Conservation (phyloP, 2,329 filamentous ascomycete genomes). For the Aureobasidium leucospermi region DNA sequence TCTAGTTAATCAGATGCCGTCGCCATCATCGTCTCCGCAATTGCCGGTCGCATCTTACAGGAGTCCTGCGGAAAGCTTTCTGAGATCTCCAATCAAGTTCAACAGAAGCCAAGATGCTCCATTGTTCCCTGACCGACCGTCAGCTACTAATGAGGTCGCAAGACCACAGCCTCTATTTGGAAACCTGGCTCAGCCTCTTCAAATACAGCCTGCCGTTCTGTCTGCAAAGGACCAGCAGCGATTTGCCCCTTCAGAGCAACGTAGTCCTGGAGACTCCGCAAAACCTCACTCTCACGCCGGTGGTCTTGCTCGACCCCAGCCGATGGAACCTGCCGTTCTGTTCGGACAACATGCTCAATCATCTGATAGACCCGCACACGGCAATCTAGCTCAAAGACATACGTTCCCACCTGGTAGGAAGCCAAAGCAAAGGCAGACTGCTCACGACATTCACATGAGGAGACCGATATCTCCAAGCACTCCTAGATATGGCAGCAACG, state of each 20-base stretch:
- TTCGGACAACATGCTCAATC: neutral
- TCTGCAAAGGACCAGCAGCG: neutral
- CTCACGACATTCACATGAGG: neutral
- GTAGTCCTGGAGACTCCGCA: neutral
- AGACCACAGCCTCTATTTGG: slow-evolving; percentile 1
- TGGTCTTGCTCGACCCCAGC: neutral
- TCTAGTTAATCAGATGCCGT: neutral
- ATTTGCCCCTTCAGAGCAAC: neutral
- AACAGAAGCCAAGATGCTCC: neutral
- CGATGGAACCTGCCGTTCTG: neutral
- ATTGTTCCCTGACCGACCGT: neutral
- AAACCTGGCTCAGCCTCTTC: neutral
- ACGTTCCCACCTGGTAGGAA: neutral
- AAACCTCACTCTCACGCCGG: neutral
- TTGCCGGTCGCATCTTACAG: neutral
- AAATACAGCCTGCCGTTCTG: neutral
- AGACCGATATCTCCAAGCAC: neutral
- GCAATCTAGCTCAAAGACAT: neutral
- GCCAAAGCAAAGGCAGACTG: neutral
- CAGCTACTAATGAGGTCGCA: neutral
- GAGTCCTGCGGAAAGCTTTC: neutral
- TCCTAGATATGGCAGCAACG: neutral
- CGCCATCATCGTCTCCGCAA: slow-evolving; percentile 10
- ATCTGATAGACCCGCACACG: neutral
- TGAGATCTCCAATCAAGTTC: neutral